Conservation (phyloP, 129 eudicot species). For the Rutidosis leptorrhynchoides region DNA sequence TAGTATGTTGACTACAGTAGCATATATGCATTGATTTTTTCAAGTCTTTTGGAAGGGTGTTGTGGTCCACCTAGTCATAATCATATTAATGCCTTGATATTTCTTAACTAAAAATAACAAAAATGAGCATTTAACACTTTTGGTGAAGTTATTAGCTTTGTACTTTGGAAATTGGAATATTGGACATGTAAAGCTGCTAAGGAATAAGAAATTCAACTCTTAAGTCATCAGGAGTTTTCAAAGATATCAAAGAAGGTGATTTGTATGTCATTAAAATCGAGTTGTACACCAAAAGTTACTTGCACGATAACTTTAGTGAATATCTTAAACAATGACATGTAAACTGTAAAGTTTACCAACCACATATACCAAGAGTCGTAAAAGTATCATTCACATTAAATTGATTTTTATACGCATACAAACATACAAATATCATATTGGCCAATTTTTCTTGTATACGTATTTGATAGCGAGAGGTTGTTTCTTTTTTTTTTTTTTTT, state of each 20-base stretch:
- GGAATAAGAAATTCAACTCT: background rate
- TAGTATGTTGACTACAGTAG: too few species aligned
- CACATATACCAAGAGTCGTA: background rate
- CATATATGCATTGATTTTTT: background rate
- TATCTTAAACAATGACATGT: background rate
- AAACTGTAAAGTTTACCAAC: background rate
- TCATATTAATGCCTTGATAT: background rate
- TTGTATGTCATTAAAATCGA: background rate
- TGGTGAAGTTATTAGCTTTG: background rate
- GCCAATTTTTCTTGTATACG: background rate
- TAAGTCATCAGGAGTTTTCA: background rate
- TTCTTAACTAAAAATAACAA: background rate
- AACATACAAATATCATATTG: background rate
- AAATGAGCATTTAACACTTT: background rate
- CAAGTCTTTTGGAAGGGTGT: constrained; percentile 1
- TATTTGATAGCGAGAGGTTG: constrained; percentile 14
- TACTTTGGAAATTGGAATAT: too few species aligned
- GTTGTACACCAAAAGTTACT: background rate
- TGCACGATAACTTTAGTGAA: too few species aligned
- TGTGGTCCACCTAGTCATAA: constrained; percentile 5
- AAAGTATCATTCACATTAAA: background rate
- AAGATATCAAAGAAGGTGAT: background rate
- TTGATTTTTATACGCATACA: background rate
- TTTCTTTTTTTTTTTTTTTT: background rate
- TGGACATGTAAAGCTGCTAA: constrained; percentile 27